A percentile compares a stretch with the other conserved stretches of the same genome.
phyloP scores from a whole-genome alignment of 2,329 filamentous ascomycete species.

The Paraphaeosphaeria minitans region DNA sequence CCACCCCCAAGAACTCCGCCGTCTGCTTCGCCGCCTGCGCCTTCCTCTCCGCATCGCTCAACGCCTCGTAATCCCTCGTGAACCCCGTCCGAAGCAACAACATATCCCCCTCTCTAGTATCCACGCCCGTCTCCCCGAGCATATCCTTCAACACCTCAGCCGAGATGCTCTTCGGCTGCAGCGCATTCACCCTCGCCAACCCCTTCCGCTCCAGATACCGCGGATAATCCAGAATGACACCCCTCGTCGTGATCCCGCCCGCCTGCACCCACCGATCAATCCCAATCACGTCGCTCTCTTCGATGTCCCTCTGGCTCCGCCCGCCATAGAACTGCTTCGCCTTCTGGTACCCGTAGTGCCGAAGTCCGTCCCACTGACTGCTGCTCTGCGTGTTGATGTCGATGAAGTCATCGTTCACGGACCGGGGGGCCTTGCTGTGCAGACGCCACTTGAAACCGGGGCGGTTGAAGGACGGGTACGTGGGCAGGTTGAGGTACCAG shows the following conservation, averaged over 20 bases:
- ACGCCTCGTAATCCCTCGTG: constrained; percentile 44
- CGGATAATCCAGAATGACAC: constrained; percentile 41
- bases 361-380: constrained; percentile 49
- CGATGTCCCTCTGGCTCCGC: constrained; percentile 46
- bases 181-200: constrained; percentile 23
- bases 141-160: constrained; percentile 38
- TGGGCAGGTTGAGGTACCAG: constrained; percentile 50
- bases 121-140: constrained; percentile 40
- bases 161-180: constrained; percentile 29
- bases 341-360: constrained; percentile 51
- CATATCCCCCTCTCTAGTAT: constrained; percentile 40
- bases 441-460: constrained; percentile 38
- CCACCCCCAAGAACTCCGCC: constrained; percentile 49
- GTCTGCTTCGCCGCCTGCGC: constrained; percentile 35
- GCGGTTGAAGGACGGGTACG: constrained; percentile 45
- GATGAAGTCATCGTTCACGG: constrained; percentile 46
- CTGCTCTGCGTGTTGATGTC: constrained; percentile 47
- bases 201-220: constrained; percentile 31
- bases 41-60: constrained; percentile 27
- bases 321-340: constrained; percentile 52
- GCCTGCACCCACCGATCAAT: constrained; percentile 46
- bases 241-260: constrained; percentile 39
- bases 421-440: constrained; percentile 30
- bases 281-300: constrained; percentile 46
- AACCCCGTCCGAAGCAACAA: constrained; percentile 41